These are phyloP conservation scores for Monosporascus sp. DNA, from an alignment of 2,329 filamentous ascomycete species.

Conservation along the genomic window DNA sequence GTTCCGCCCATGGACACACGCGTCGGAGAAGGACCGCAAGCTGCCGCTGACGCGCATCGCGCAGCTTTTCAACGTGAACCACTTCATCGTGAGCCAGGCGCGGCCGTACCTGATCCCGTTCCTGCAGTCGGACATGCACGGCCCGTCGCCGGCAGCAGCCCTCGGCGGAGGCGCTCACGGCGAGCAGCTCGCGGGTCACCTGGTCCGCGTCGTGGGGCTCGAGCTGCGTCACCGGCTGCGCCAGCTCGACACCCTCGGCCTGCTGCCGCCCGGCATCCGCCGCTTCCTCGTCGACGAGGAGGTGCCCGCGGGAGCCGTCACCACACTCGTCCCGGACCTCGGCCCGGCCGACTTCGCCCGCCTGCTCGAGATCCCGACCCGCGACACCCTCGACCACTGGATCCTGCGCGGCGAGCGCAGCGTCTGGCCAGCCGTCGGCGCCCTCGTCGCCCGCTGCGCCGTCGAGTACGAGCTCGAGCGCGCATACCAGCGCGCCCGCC, in stretches of 20 bases:
- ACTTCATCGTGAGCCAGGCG: constrained; percentile 91
- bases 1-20: constrained; percentile 64
- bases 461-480: constrained; percentile 84
- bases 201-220: constrained; percentile 64
- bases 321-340: constrained; percentile 80
- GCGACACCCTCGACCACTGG: constrained; percentile 75
- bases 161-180: constrained; percentile 45
- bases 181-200: constrained; percentile 50
- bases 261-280: constrained; percentile 65
- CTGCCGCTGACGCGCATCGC: constrained; percentile 64
- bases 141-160: constrained; percentile 57
- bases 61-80: constrained; percentile 87
- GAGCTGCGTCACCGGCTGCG: constrained; percentile 76
- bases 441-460: constrained; percentile 74
- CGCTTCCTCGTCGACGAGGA: constrained; percentile 79
- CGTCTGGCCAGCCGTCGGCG: constrained; percentile 85
- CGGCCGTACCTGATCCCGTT: constrained; percentile 86
- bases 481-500: constrained; percentile 74
- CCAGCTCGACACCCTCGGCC: constrained; percentile 72
- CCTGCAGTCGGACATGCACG: constrained; percentile 73
- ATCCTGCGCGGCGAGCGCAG: constrained; percentile 77
- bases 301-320: constrained; percentile 63
- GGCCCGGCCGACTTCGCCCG: constrained; percentile 67
- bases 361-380: constrained; percentile 77
- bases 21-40: constrained; percentile 60